Base-by-base conservation (phyloP, 495 filamentous ascomycete species). In the Xylaria castorea region DNA sequence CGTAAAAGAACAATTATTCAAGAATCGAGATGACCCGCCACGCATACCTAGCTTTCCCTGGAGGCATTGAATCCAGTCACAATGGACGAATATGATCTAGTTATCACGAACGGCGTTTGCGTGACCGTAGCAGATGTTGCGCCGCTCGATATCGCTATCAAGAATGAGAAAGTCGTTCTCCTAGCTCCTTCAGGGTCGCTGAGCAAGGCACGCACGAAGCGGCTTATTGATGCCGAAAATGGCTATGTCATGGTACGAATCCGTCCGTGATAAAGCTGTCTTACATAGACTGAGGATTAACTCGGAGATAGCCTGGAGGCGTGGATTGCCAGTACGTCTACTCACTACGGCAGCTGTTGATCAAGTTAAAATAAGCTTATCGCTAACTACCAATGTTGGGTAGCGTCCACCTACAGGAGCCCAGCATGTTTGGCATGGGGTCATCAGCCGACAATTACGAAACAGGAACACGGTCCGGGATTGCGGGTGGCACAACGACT, bases 401-500 rank as follows among this genome's bases (percentile, higher is more conserved):
- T 18, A 65, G 62, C 73, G 85, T 87, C 18, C 85, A 86, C 72
- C 68, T 82, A 62, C 75, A 80, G 32, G 81, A 82, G 74, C 84
- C 82, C 9, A 78, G 80, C 25, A 73, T 87, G 48, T 86, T 86
- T 67, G 86, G 86, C 27, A 87, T 86, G 76, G 84, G 84, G 4
- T 66, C 68, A 25, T 86, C 83, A 50, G 84, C 84, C 48, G 86
- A 88, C 75, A 83, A 81, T 42, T 88, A 84, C 72, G 86, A 87
- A 72, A 83, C 85, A 38, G 88, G 88, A 7, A 88, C 87, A 4
- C 80, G 88, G 44, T 87, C 85, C 53, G 89, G 89, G 11, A 84
- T 90, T 73, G 85, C 85, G 8, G 89, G 89, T 38, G 89, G 89
- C 27, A 90, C 86, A 18, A 91, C 89, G 1, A 89, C 89, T 9